Evolutionary conservation across 2,329 filamentous ascomycete species (phyloP), one percentile per base, ranked within the genome.

Genomic region (Triangularia verruculosa): DNA sequence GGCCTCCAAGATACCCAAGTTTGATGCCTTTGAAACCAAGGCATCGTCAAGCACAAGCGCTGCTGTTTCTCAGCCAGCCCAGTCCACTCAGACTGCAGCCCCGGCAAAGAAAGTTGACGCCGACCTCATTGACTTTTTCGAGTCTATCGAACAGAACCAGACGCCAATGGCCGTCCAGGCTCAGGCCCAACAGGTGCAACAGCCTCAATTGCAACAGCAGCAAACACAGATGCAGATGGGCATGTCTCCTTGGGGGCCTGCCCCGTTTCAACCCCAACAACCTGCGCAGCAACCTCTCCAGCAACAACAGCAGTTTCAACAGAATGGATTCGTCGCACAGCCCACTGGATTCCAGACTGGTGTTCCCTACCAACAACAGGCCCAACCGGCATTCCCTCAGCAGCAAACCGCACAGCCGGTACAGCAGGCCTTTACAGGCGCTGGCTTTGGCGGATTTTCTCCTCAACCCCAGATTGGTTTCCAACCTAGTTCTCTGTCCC

Each of bases 41-140:
- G 63, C 75, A 22, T 70, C 75, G 13, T 71, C 74, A 8, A 72
- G 72, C 62, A 53, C 67, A 47, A 66, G 60, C 53, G 79, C 77
- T 4, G 79, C 78, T 60, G 72, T 73, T 39, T 69, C 76, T 52
- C 61, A 70, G 71, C 62, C 70, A 15, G 32, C 68, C n/a, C 61
- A 52, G 25, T 15, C 57, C 3, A 30, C 57, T 20, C 25, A 34
- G 32, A 12, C 34, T 27, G 77, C 82, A 7, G 70, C 76, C 67
- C 75, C 78, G 2, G 75, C 78, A 34, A 92, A 89, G 75, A 87
- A 84, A 1, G 87, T 88, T 27, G 88, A 85, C 69, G 87, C 89
- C 27, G 91, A 96, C 79, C 82, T 96, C 66, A 98, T 96, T 73
- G 95, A 94, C 79, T 97, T 96, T 77, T 97, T 97, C 75, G 94